Conservation (phyloP, 2,329 filamentous ascomycete species). For the Zymoseptoria ardabiliae region DNA sequence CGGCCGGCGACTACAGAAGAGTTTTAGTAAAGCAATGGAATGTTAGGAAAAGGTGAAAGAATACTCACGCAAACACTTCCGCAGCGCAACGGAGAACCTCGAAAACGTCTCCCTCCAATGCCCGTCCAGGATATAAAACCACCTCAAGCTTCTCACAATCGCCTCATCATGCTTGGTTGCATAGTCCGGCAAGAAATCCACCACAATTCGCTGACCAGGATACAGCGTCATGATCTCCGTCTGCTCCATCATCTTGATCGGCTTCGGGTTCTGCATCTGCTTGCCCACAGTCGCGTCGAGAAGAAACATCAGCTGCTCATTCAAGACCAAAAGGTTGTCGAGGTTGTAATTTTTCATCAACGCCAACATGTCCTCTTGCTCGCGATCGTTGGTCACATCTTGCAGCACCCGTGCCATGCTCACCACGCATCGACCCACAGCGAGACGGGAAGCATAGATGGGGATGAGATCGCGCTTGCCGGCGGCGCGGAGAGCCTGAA, state of each 20-base stretch:
- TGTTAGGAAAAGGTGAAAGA: neutral
- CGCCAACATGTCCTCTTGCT: conserved; percentile 61
- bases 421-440: conserved; percentile 55
- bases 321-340: conserved; percentile 65
- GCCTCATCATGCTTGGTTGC: conserved; percentile 56
- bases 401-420: conserved; percentile 72
- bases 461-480: conserved; percentile 74
- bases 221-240: conserved; percentile 39
- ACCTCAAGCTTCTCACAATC: conserved; percentile 74
- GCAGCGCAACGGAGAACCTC: conserved; percentile 66
- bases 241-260: conserved; percentile 44
- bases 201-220: conserved; percentile 57
- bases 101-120: conserved; percentile 65
- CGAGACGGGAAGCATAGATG: conserved; percentile 76
- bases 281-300: conserved; percentile 18
- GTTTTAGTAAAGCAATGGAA: conserved; percentile 13
- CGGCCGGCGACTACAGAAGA: conserved; percentile 35
- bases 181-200: conserved; percentile 59
- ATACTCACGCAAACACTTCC: conserved; percentile 71
- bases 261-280: conserved; percentile 5
- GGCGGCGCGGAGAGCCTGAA: conserved; percentile 66
- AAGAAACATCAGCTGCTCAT: conserved; percentile 49
- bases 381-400: conserved; percentile 57
- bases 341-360: conserved; percentile 70
- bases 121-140: conserved; percentile 69